Conservation (phyloP, 345 rosid genomes). For the Orychophragmus violaceus region DNA sequence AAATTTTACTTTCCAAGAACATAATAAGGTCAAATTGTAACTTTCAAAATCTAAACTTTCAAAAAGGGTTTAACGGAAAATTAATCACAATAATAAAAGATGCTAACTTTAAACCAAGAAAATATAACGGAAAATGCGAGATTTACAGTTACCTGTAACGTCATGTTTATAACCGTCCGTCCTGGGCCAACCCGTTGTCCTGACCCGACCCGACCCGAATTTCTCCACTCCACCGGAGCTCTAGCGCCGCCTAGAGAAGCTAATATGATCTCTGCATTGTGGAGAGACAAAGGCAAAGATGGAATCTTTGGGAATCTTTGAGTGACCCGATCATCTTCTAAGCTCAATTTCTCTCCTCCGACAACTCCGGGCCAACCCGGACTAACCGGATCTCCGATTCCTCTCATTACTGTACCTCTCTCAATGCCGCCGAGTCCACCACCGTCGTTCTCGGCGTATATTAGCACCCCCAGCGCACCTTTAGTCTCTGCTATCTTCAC, state of each 20-base stretch:
- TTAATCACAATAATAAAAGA: neutral
- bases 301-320: conserved; percentile 64
- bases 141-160: conserved; percentile 51
- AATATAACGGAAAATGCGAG: conserved; percentile 7
- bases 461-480: conserved; percentile 74
- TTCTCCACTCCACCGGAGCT: conserved; percentile 57
- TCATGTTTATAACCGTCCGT: conserved; percentile 57
- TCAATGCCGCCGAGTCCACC: conserved; percentile 57
- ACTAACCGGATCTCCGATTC: conserved; percentile 83
- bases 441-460: conserved; percentile 57
- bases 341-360: conserved; percentile 59
- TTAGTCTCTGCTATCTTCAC: conserved; percentile 55
- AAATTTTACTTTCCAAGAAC: neutral
- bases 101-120: conserved; percentile 2
- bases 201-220: conserved; percentile 36
- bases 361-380: conserved; percentile 89
- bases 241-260: conserved; percentile 51
- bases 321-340: conserved; percentile 50
- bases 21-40: neutral
- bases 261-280: conserved; percentile 60
- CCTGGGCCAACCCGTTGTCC: conserved; percentile 62
- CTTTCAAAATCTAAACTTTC: neutral
- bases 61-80: neutral
- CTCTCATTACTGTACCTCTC: conserved; percentile 94
- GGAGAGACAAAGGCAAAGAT: conserved; percentile 72